These are phyloP conservation scores for Aspergillus mulundensis DNA, from an alignment of 495 filamentous ascomycete species.

Conservation along the genomic window DNA sequence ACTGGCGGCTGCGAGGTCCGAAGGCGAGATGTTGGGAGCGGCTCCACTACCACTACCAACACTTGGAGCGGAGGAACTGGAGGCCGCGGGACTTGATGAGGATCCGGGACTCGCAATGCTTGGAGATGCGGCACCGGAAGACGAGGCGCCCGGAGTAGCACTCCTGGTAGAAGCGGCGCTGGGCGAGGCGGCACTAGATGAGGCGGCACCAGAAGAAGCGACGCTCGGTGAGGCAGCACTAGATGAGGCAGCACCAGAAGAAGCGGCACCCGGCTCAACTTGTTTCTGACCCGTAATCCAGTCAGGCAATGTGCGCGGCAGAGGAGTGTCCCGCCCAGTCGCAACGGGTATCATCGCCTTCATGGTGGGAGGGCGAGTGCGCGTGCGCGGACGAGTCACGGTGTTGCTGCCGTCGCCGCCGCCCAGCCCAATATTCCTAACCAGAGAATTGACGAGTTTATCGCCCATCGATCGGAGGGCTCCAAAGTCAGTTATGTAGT, in stretches of 20 bases:
- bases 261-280: not conserved
- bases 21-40: too few relatives aligned
- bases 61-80: too few relatives aligned
- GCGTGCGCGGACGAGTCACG: not conserved
- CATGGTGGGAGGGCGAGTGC: too few relatives aligned
- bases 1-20: too few relatives aligned
- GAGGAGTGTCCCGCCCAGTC: too few relatives aligned
- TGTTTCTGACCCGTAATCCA: too few relatives aligned
- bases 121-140: not conserved
- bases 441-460: constrained; percentile 34
- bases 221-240: not conserved
- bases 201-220: not conserved
- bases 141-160: too few relatives aligned
- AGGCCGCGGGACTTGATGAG: too few relatives aligned
- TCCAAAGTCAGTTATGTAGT: constrained; percentile 37
- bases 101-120: too few relatives aligned
- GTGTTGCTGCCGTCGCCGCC: not conserved
- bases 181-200: not conserved
- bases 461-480: constrained; percentile 33
- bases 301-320: too few relatives aligned
- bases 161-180: not conserved
- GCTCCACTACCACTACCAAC: too few relatives aligned
- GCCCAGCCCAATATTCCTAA: constrained; percentile 15
- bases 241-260: not conserved
- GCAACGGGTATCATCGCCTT: too few relatives aligned